Evolutionary conservation across 345 rosid species (phyloP), one percentile per base, ranked within the genome.

Genomic region (Gossypioides kirkii): DNA sequence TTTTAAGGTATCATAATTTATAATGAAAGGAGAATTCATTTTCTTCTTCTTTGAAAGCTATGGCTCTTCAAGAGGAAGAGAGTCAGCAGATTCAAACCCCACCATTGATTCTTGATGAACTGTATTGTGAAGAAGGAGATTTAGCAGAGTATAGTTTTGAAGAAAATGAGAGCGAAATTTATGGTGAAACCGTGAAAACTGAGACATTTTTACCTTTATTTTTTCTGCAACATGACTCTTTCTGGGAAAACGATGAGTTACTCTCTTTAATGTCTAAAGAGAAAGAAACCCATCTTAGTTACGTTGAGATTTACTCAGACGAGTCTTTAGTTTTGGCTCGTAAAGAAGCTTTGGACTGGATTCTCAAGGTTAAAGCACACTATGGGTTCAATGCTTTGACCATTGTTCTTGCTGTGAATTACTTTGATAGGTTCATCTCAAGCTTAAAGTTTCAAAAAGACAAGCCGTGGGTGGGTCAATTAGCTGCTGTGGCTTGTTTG

Each of bases 401-500:
- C 53, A 71, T 82, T 71, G 79, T 87, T 71, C 90, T 94, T 76
- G 96, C 98, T 75, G 87, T 91, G 61, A 90, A 90, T 75, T 94
- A 90, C 85, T 91, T 94, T 49, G 98, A 94, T 82, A 90, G 94
- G 81, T 94, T 91, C 80, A 58, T 83, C 54, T 79, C 86, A 28
- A 86, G 89, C 78, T 23, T 74, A 3, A 82, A 61, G 70, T 80
- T 91, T 79, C 89, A 81, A 60, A 78, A 77, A 10, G 93, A 90
- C 67, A 94, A 86, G 84, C 97, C 97, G 11, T 94, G 98, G 98
- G 87, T 91, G 94, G 85, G 86, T 74, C 98, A 94, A 63, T 93
- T 94, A 74, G 85, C 84, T 53, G 94, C 93, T 55, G 97, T 94
- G 28, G 88, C 97, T 80, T 94, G 91, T 77, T 77, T 91, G 82